Conservation (phyloP, 2,329 filamentous ascomycete species). For the Zasmidium cellare region DNA sequence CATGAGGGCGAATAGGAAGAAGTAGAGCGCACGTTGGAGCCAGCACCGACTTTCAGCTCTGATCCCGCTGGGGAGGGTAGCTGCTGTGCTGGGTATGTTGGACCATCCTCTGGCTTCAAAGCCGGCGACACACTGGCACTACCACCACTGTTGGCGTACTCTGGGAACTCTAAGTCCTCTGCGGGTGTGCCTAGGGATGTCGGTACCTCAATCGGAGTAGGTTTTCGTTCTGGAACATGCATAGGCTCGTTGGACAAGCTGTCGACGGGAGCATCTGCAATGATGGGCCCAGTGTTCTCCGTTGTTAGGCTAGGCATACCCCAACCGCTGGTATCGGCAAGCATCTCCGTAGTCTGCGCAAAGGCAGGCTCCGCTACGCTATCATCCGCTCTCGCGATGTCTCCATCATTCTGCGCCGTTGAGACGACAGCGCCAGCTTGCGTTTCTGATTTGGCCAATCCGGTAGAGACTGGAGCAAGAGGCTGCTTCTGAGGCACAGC, state of each 20-base stretch:
- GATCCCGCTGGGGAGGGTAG: not conserved
- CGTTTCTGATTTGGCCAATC: not conserved
- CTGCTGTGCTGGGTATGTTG: not conserved
- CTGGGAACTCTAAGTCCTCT: slow-evolving; percentile 9
- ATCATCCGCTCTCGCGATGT: not conserved
- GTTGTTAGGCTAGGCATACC: no score
- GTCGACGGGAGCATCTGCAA: no score
- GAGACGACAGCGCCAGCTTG: not conserved
- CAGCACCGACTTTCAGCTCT: not conserved
- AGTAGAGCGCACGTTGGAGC: not conserved
- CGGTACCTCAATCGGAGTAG: not conserved
- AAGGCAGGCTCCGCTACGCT: no score
- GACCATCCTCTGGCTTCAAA: not conserved
- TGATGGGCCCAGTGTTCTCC: not conserved
- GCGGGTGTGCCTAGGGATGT: slow-evolving; percentile 4
- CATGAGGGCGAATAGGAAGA: not conserved
- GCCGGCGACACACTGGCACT: not conserved
- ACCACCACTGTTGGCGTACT: slow-evolving; percentile 3
- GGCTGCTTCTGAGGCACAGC: not conserved
- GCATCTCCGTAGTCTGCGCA: no score
- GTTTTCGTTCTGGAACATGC: not conserved
- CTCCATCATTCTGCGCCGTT: not conserved
- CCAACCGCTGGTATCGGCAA: not conserved
- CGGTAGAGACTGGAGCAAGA: not conserved
- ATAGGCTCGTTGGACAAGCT: not conserved